These are phyloP conservation scores for Elaeis guineensis DNA, from an alignment of 176 grass and related monocot genomes.

Conservation along the genomic window DNA sequence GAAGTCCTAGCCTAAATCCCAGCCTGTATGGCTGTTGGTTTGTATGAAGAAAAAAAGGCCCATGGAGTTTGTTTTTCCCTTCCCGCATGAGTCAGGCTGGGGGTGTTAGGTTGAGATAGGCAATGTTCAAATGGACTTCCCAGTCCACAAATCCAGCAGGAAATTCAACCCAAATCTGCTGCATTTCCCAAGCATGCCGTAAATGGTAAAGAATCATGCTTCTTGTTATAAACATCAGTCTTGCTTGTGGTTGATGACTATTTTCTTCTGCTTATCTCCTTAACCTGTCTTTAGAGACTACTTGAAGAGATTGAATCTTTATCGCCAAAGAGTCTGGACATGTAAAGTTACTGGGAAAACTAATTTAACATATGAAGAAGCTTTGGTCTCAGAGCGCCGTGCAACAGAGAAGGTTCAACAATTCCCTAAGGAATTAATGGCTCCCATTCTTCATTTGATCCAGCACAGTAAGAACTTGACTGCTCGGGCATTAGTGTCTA, in stretches of 20 bases:
- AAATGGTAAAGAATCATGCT: not conserved
- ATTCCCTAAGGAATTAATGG: constrained; percentile 52
- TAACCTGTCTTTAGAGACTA: constrained; percentile 66
- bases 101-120: too few species aligned
- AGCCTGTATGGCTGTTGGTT: too few species aligned
- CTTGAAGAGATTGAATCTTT: constrained; percentile 71
- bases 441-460: constrained; percentile 59
- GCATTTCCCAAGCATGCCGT: too few species aligned
- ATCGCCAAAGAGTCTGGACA: constrained; percentile 60
- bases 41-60: too few species aligned
- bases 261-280: constrained; percentile 24
- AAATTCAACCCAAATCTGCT: too few species aligned
- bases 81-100: too few species aligned
- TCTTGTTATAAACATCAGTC: not conserved
- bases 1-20: too few species aligned
- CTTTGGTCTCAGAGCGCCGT: constrained; percentile 61
- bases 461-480: constrained; percentile 56
- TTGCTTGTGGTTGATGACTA: not conserved
- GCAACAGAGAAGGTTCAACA: constrained; percentile 73
- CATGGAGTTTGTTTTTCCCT: too few species aligned
- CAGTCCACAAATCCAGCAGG: too few species aligned
- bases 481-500: not conserved
- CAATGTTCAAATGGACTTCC: too few species aligned
- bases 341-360: constrained; percentile 79
- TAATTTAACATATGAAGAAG: constrained; percentile 88